Evolutionary conservation across 257 asterid genomes (phyloP), one percentile per base, ranked within the genome.

Genomic region (Capsicum baccatum): DNA sequence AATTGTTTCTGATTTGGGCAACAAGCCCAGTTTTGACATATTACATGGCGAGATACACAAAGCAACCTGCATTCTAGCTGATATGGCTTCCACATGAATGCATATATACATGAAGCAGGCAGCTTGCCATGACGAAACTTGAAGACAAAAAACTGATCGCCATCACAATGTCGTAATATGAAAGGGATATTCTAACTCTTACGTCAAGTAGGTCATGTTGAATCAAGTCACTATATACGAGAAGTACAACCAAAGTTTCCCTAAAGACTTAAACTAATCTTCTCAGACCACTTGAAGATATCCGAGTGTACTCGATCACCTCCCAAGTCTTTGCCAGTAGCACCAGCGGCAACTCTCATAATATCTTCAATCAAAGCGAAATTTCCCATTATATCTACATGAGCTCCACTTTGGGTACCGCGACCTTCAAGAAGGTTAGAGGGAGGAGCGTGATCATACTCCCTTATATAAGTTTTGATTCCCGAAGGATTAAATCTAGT

Each of bases 321-420:
- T 70, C 98, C 96, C 89, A 94, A 83, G 56, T 92, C 97, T 70
- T 92, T 92, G 6, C 97, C 98, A 0, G 88, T 89, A 3, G 94
- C 93, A 59, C 97, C 98, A 69, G 97, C 93, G 26, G 97, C 96
- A 54, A 95, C 92, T 85, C 98, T 87, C 89, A 92, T 90, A 2
- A 94, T 64, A 69, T 95, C 97, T 86, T 94, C 97, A 1, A 95
- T 92, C 84, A 94, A 87, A 8, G 93, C 97, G 39, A 94, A 94
- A 42, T 95, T 95, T 16, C 98, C 98, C 98, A 94, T 92, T 13
- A 95, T 95, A 79, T 95, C 98, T 12, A 95, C 98, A 67, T 95
- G 98, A 14, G 95, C 96, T 0, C 96, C 97, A 26, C 98, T 95
- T 92, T 92, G 98, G n/a, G 97, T 95, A 17, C 98, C 98, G 19